Evolutionary conservation across 1,284 basidiomycete species (phyloP), one percentile per base, ranked within the genome.

Genomic region (Cystobasidium sp.): DNA sequence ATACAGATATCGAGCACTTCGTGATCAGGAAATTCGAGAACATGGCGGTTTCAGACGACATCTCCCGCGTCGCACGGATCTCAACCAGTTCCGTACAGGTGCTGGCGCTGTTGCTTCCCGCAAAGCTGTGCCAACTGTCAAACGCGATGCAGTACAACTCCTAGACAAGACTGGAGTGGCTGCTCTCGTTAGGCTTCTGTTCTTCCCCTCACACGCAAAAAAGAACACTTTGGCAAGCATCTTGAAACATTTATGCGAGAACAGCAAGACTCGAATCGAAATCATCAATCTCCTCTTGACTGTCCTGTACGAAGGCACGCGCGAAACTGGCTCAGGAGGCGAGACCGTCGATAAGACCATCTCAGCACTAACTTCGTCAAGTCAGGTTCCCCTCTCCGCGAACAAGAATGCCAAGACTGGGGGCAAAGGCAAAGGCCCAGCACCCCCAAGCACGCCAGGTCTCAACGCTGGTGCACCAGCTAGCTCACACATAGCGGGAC

Each of bases 221-320:
- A 93, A 94, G 84, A 91, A 88, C 51, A 85, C 91, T 24, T 86
- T 99, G 22, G 92, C 94, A 83, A 91, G 92, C 81, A 91, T 98
- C 1, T 88, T 99, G 39, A 90, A 93, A 77, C 96, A 99, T 81
- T 86, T 99, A 5, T 98, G 94, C 82, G 94, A 99, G 84, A 99
- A 99, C 82, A 85, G 88, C 1, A 93, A 91, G 81, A 96, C 95
- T 1, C 88, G 96, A 22, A 89, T 88, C 3, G 97, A 99, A 79
- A 86, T 99, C 39, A 91, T 99, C 84, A 95, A 94, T 80, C 87
- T 97, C 39, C 87, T 99, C 20, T 86, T 99, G 12, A 91, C 89
- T 76, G 93, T 99, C 75, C 85, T 99, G 5, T 93, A 97, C 82
- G 97, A 97, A 79, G 96, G 96, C 18, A 92, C 94, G 0, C 93